A percentile compares a stretch with the other conserved stretches of the same genome.
These are phyloP conservation scores for Suhomyces terraborum DNA, from an alignment of 1,139 yeast genomes.

Conservation along the genomic window DNA sequence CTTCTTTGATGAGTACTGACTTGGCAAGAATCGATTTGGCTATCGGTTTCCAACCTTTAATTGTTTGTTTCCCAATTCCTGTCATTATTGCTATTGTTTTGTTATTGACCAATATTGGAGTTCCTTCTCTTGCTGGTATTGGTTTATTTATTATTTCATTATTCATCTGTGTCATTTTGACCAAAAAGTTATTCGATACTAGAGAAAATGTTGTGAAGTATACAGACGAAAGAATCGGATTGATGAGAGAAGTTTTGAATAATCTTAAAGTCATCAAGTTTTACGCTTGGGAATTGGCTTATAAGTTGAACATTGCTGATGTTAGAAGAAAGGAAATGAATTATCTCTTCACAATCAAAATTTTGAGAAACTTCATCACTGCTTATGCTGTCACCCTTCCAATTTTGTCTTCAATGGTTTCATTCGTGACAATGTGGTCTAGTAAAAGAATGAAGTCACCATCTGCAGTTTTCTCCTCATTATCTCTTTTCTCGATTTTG, in stretches of 20 bases:
- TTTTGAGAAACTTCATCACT: conserved; percentile 46
- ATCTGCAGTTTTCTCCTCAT: conserved; percentile 52
- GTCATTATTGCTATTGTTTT: conserved; percentile 43
- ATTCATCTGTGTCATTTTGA: conserved; percentile 39
- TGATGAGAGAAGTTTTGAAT: conserved; percentile 47
- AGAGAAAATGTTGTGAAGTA: conserved; percentile 44
- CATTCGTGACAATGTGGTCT: conserved; percentile 48
- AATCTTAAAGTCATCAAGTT: conserved; percentile 48
- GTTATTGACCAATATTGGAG: conserved; percentile 40
- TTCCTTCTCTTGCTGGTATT: conserved; percentile 45
- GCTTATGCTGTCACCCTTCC: conserved; percentile 47
- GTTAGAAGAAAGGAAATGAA: conserved; percentile 45
- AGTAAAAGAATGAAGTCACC: conserved; percentile 35
- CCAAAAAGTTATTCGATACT: conserved; percentile 37
- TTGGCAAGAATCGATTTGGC: conserved; percentile 50
- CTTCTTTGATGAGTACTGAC: conserved; percentile 49
- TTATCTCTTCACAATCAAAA: conserved; percentile 44
- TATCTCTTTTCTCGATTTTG: conserved; percentile 53
- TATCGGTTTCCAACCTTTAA: conserved; percentile 48
- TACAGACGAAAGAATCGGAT: conserved; percentile 45
- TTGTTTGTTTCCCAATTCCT: conserved; percentile 48
- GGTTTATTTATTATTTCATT: conserved; percentile 46
- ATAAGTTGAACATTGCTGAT: conserved; percentile 37
- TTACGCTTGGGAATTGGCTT: conserved; percentile 53
- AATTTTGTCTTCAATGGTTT: conserved; percentile 21